A percentile compares a stretch with the other conserved stretches of the same genome.
Evolutionary conservation across 257 asterid species (phyloP).

Genomic region (Fraxinus cuspidata): DNA sequence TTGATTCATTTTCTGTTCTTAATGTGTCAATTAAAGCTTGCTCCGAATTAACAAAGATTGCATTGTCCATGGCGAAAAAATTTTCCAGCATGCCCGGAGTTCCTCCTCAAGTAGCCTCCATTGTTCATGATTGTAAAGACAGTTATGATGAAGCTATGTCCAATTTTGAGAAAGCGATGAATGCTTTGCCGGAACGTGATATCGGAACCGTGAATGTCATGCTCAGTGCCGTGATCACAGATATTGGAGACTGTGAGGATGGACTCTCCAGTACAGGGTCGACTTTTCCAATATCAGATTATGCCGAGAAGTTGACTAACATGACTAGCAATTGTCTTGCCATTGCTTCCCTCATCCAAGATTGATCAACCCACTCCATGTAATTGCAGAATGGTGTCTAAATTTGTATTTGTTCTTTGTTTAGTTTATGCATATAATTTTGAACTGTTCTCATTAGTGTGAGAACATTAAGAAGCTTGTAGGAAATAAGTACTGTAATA

Average conservation of each 20-base stretch:
- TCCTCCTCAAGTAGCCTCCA: slow-evolving; percentile 16
- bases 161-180: slow-evolving; percentile 18
- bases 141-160: slow-evolving; percentile 28
- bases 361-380: neutral
- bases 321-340: slow-evolving; percentile 35
- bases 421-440: neutral
- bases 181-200: slow-evolving; percentile 17
- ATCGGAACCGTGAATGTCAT: slow-evolving; percentile 27
- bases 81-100: slow-evolving; percentile 19
- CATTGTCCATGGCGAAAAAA: slow-evolving; percentile 7
- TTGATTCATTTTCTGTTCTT: slow-evolving; percentile 12
- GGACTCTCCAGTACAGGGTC: neutral
- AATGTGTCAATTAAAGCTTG: slow-evolving; percentile 19
- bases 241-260: slow-evolving; percentile 29
- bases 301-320: slow-evolving; percentile 26
- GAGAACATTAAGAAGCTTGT: neutral
- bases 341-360: slow-evolving; percentile 25
- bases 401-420: neutral
- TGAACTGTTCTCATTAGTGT: neutral
- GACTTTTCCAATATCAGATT: slow-evolving; percentile 1
- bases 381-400: neutral
- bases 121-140: slow-evolving; percentile 27
- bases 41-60: slow-evolving; percentile 24
- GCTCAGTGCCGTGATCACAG: slow-evolving; percentile 34
- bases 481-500: neutral